Evolutionary conservation across 306 rosid species (phyloP).

Genomic region (Aeschynomene evenia): DNA sequence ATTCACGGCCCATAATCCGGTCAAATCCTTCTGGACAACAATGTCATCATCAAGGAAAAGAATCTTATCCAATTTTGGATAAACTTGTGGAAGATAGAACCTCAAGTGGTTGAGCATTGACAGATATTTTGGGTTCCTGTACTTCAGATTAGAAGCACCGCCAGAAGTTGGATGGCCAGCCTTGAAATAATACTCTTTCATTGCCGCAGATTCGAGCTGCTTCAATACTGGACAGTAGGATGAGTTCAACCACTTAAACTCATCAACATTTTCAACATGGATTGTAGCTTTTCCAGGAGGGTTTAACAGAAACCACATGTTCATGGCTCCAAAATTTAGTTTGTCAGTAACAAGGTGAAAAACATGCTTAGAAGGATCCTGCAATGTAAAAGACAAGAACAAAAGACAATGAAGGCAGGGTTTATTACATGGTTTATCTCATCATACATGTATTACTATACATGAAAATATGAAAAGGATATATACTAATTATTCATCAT

Average conservation of each 20-base stretch:
- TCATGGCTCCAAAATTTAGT: slow-evolving; percentile 94
- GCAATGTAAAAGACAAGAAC: slow-evolving; percentile 41
- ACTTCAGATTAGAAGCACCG: slow-evolving; percentile 89
- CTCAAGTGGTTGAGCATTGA: slow-evolving; percentile 97
- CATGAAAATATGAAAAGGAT: not conserved
- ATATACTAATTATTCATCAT: slow-evolving; percentile 17
- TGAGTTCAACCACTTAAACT: slow-evolving; percentile 91
- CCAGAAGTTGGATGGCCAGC: slow-evolving; percentile 77
- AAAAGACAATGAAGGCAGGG: slow-evolving; percentile 22
- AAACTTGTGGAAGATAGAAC: slow-evolving; percentile 95
- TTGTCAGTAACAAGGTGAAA: slow-evolving; percentile 95
- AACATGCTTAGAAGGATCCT: slow-evolving; percentile 96
- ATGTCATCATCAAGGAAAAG: slow-evolving; percentile 96
- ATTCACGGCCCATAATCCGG: slow-evolving; percentile 79
- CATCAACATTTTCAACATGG: slow-evolving; percentile 91
- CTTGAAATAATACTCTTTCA: slow-evolving; percentile 94
- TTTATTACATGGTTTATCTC: slow-evolving; percentile 2
- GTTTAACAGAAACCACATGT: slow-evolving; percentile 95
- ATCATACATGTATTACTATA: not conserved
- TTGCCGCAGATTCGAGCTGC: slow-evolving; percentile 88
- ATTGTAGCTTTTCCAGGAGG: slow-evolving; percentile 96
- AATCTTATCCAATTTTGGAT: slow-evolving; percentile 87
- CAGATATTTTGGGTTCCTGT: slow-evolving; percentile 94
- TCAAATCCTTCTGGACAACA: slow-evolving; percentile 96
- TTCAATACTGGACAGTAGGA: slow-evolving; percentile 89